Conservation (phyloP, 371 early-diverging fungal genomes). For the Smittium culicis region DNA sequence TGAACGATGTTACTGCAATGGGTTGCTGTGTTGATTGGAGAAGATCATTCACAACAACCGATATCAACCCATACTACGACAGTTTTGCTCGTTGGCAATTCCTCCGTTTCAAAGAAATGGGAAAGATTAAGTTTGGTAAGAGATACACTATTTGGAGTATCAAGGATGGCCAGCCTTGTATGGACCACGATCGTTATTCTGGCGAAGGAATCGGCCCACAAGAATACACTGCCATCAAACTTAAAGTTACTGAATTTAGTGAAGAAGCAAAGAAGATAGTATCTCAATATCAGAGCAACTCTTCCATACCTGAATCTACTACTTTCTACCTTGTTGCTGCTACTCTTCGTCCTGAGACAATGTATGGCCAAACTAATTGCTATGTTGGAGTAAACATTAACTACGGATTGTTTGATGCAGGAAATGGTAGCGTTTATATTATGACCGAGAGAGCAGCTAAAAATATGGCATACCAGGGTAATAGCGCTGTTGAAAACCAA, state of each 20-base stretch:
- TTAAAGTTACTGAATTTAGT: slow-evolving; percentile 64
- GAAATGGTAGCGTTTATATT: slow-evolving; percentile 62
- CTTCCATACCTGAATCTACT: slow-evolving; percentile 43
- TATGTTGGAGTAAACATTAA: slow-evolving; percentile 82
- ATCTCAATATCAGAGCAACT: slow-evolving; percentile 16
- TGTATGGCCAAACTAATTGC: slow-evolving; percentile 98
- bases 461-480: slow-evolving; percentile 92
- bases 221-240: slow-evolving; percentile 89
- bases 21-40: slow-evolving; percentile 97
- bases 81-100: slow-evolving; percentile 99
- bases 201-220: slow-evolving; percentile 98
- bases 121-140: slow-evolving; percentile 95
- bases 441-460: slow-evolving; percentile 86
- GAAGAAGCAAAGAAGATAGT: slow-evolving; percentile 35
- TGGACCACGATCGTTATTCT: slow-evolving; percentile 98
- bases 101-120: slow-evolving; percentile 64
- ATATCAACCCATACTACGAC: slow-evolving; percentile 98
- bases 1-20: slow-evolving; percentile 68
- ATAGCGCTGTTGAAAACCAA: slow-evolving; percentile 49
- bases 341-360: slow-evolving; percentile 95
- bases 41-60: slow-evolving; percentile 98
- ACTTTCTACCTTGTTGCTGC: slow-evolving; percentile 88
- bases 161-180: slow-evolving; percentile 96
- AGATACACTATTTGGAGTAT: slow-evolving; percentile 98
- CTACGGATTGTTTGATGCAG: slow-evolving; percentile 69